These are phyloP conservation scores for Silene latifolia DNA, from an alignment of 148 eudicot species.

Conservation along the genomic window DNA sequence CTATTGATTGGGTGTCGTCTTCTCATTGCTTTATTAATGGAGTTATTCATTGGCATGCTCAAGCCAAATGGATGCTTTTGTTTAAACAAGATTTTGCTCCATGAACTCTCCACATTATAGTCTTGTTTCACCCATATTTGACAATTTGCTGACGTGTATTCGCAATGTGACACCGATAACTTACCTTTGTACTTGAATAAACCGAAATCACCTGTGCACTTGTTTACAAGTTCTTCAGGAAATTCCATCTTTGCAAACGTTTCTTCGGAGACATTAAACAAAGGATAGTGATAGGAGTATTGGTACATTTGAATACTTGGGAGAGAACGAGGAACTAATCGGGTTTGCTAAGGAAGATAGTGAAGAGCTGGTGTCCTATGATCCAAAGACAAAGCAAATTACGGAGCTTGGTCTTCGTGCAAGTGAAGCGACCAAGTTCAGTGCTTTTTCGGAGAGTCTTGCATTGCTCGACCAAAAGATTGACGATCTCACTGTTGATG, in stretches of 20 bases:
- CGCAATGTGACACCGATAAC: neutral
- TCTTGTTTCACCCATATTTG: neutral
- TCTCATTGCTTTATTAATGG: no score
- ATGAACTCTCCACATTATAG: neutral
- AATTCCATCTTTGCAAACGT: neutral
- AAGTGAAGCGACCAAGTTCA: neutral
- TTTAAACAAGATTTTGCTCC: no score
- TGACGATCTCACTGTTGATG: neutral
- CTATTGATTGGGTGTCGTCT: no score
- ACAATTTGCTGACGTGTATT: neutral
- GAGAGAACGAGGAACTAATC: neutral
- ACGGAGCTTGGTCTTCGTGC: neutral
- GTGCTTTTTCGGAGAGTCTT: neutral
- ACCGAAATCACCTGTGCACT: neutral
- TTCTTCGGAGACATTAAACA: neutral
- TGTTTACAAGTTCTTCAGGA: neutral
- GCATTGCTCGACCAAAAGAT: neutral
- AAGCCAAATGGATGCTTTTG: no score
- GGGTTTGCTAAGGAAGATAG: neutral
- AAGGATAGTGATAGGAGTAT: no score
- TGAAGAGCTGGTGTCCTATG: neutral
- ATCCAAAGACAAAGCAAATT: neutral
- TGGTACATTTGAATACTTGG: no score
- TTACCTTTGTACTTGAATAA: neutral
- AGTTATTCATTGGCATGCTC: no score